These are phyloP conservation scores for Claviceps capensis DNA, from an alignment of 2,329 filamentous ascomycete species.

Conservation along the genomic window DNA sequence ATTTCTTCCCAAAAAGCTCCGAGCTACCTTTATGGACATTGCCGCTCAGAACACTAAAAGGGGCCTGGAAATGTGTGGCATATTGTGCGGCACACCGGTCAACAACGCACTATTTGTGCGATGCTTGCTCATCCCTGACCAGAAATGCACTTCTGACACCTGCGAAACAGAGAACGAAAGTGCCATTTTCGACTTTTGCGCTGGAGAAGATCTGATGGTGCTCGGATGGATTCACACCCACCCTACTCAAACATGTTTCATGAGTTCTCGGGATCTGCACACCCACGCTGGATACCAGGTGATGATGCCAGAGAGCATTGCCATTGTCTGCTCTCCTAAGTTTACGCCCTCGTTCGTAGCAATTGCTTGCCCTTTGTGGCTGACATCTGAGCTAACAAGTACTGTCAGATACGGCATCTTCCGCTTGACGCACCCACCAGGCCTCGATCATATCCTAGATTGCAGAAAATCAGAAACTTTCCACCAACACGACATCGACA, in stretches of 20 bases:
- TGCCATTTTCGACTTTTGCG: conserved; percentile 78
- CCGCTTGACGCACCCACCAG: conserved; percentile 83
- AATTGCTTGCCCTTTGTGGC: neutral
- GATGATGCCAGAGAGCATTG: conserved; percentile 92
- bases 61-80: conserved; percentile 89
- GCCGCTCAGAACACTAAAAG: conserved; percentile 63
- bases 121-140: conserved; percentile 78
- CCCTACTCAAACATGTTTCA: conserved; percentile 91
- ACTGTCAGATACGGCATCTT: conserved; percentile 69
- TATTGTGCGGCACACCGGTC: conserved; percentile 79
- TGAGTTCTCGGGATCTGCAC: conserved; percentile 87
- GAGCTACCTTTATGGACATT: conserved; percentile 57
- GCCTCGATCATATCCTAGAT: conserved; percentile 67
- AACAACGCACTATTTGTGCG: conserved; percentile 91
- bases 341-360: conserved; percentile 56
- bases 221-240: conserved; percentile 98
- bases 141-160: conserved; percentile 79
- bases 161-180: conserved; percentile 87
- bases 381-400: conserved; percentile 2
- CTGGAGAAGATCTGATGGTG: conserved; percentile 68
- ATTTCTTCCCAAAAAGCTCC: conserved; percentile 68
- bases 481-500: conserved; percentile 54
- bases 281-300: conserved; percentile 91
- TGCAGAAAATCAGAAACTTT: conserved; percentile 73
- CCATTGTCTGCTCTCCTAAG: conserved; percentile 86